A percentile compares a stretch with the other conserved stretches of the same genome.
These are phyloP conservation scores for Brassica hybrid DNA, from an alignment of 441 rosid genomes.

Conservation along the genomic window DNA sequence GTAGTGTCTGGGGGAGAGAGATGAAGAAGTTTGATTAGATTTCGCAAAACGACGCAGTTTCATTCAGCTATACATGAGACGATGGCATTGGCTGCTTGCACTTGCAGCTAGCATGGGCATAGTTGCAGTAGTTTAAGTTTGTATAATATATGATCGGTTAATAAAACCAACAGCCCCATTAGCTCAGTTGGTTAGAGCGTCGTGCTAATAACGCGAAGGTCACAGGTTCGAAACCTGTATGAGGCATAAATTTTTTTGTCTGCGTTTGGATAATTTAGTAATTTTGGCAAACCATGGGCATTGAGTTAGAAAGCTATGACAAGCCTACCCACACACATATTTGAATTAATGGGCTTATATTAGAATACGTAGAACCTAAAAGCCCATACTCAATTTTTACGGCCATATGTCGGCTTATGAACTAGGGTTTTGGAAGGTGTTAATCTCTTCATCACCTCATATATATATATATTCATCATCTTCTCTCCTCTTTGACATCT, in stretches of 20 bases:
- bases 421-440: constrained; percentile 28
- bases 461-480: constrained; percentile 12
- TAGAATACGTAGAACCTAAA: neutral
- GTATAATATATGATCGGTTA: rapidly evolving
- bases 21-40: constrained; percentile 8
- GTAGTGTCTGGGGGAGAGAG: constrained; percentile 32
- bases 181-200: constrained; percentile 93
- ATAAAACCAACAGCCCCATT: too few species aligned
- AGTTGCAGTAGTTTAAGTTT: rapidly evolving
- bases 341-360: neutral
- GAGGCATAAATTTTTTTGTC: too few species aligned
- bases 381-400: neutral
- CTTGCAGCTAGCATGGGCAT: neutral
- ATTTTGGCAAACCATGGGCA: too few species aligned
- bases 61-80: neutral
- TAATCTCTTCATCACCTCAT: neutral
- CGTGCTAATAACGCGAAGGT: constrained; percentile 93
- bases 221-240: constrained; percentile 71
- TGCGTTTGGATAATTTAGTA: too few species aligned
- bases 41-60: constrained; percentile 24
- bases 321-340: too few species aligned
- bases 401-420: neutral
- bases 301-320: too few species aligned
- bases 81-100: neutral
- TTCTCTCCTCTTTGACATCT: rapidly evolving